Evolutionary conservation across 1,139 yeast species (phyloP), one percentile per base, ranked within the genome.

Genomic region (Lodderomyces beijingensis): DNA sequence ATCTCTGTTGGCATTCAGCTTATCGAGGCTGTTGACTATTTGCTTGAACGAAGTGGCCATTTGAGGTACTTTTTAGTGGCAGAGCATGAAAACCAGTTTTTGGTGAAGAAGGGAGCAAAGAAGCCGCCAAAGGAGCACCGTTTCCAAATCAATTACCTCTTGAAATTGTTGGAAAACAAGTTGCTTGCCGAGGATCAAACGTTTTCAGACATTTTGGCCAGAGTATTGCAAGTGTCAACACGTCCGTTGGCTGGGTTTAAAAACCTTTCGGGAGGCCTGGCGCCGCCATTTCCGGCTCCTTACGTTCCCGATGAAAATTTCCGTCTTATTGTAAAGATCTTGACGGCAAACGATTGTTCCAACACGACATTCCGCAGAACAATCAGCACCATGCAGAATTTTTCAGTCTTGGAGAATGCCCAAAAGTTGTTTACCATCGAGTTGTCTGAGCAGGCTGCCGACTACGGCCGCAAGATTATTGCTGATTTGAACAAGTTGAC

Each of bases 331-430:
- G 80, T 85, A 13, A 72, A 78, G 23, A 76, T 87, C 27, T 65
- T 89, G 35, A 76, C 83, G n/a, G 77, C 93, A 1, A 86, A 85
- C 50, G 95, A 88, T 38, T 87, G 96, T 53, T 79, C 89, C 17
- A 82, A 87, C 43, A 74, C 82, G 27, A 88, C 94, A 0, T 88
- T 88, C 58, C 87, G 88, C 47, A 84, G 89, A 51, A 80, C 93
- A 0, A 69, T 89, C 32, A 77, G 86, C 40, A 78, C 89, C 2
- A 85, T 89, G 81, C 93, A 84, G 47, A 81, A 85, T 50, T 56
- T 89, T 36, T 75, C 87, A 0, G 64, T 70, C 13, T 60, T 87
- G 24, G 69, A 74, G 2, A 74, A 77, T 36, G 81, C 87, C 3
- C 79, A 76, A 43, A 65, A 69, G 30, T 69, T 79, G 1, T 85